Evolutionary conservation across 192 early-diverging fungal species (phyloP).

Genomic region (Kappamyces sp.): DNA sequence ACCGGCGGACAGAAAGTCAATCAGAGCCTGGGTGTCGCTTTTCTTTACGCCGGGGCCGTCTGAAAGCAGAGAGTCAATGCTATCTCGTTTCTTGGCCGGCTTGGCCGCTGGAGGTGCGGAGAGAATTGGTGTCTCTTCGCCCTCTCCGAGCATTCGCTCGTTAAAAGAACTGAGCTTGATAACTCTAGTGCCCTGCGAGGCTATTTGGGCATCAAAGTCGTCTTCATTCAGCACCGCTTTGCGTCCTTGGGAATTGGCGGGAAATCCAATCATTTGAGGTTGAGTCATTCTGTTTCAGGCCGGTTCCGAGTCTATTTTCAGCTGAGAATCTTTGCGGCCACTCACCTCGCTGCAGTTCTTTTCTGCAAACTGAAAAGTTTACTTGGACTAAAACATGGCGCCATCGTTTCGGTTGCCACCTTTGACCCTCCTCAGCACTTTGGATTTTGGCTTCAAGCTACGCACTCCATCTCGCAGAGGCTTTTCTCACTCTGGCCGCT

Average conservation of each 20-base stretch:
- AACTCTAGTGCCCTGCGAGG: neutral
- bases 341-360: neutral
- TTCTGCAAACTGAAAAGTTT: slow-evolving; percentile 1
- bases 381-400: neutral
- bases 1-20: neutral
- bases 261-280: slow-evolving; percentile 14
- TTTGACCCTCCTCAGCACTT: neutral
- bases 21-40: slow-evolving; percentile 39
- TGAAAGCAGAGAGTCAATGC: neutral
- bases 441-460: neutral
- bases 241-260: slow-evolving; percentile 12
- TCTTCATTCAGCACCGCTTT: slow-evolving; percentile 9
- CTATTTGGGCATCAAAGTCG: slow-evolving; percentile 13
- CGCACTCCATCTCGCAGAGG: neutral
- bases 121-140: neutral
- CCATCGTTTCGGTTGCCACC: neutral
- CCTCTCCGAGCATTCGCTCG: slow-evolving; percentile 9
- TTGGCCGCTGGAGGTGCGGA: slow-evolving; percentile 7
- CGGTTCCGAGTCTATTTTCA: slow-evolving; percentile 6
- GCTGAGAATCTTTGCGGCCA: slow-evolving; percentile 7
- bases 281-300: no score
- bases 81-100: neutral
- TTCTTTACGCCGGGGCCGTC: slow-evolving; percentile 20
- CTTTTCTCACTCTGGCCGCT: no score
- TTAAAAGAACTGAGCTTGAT: slow-evolving; percentile 11